Conservation (phyloP, 257 asterid species). For the Fraxinus cuspidata region DNA sequence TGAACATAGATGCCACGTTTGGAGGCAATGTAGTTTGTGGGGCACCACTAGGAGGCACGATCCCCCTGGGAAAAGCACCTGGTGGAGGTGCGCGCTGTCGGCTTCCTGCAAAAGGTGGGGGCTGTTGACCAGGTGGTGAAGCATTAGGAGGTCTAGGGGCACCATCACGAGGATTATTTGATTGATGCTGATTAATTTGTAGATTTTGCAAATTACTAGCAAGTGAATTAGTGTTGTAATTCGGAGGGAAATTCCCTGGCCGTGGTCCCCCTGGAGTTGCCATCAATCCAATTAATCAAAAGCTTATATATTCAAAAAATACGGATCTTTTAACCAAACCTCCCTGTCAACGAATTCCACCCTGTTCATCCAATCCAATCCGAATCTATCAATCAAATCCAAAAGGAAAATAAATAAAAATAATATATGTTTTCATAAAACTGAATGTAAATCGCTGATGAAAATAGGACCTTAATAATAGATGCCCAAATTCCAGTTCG, state of each 20-base stretch:
- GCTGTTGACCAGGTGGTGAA: constrained; percentile 76
- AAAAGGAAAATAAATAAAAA: constrained; percentile 23
- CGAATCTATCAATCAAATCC: constrained; percentile 31
- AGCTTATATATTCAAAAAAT: constrained; percentile 19
- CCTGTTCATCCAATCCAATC: constrained; percentile 36
- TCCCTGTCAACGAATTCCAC: constrained; percentile 22
- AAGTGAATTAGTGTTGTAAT: constrained; percentile 72
- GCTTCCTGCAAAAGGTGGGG: constrained; percentile 64
- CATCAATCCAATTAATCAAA: constrained; percentile 54
- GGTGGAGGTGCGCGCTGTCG: constrained; percentile 86
- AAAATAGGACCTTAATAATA: constrained; percentile 27
- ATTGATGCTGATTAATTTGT: constrained; percentile 66
- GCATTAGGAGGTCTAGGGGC: constrained; percentile 63
- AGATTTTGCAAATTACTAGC: constrained; percentile 81
- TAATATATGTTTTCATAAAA: constrained; percentile 19
- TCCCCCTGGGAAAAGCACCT: constrained; percentile 67
- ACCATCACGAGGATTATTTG: constrained; percentile 39
- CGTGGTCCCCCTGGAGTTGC: constrained; percentile 90
- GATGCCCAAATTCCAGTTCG: constrained; percentile 45
- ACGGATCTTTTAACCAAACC: constrained; percentile 36
- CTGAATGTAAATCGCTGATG: constrained; percentile 14
- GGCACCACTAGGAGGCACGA: constrained; percentile 58
- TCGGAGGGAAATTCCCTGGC: constrained; percentile 81
- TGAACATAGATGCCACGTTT: constrained; percentile 45
- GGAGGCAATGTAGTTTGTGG: constrained; percentile 57